phyloP scores from a whole-genome alignment of 208 protist genomes.

The Crithidia brevicula region DNA sequence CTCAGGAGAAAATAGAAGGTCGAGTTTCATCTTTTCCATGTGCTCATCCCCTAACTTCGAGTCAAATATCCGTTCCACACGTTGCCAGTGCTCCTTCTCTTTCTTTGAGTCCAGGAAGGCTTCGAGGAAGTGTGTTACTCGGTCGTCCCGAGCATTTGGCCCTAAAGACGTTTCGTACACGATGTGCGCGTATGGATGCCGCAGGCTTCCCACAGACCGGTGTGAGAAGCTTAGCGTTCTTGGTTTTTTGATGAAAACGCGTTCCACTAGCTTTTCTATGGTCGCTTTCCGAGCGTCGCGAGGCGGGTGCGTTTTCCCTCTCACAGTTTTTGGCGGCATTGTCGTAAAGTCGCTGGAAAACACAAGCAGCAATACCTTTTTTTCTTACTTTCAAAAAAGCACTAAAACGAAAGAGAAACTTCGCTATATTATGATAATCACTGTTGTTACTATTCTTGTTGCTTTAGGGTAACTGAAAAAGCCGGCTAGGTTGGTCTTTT shows the following conservation, averaged over 20 bases:
- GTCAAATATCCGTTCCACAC: constrained; percentile 68
- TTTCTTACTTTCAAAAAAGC: no score
- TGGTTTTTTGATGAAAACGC: constrained; percentile 62
- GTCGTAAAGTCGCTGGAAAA: no score
- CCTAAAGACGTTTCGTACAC: constrained; percentile 40
- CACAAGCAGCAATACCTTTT: no score
- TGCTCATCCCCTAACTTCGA: constrained; percentile 54
- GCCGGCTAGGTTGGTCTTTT: no score
- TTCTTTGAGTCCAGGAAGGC: constrained; percentile 49
- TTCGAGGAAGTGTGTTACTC: constrained; percentile 52
- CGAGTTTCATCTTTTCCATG: constrained; percentile 59
- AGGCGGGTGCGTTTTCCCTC: not conserved
- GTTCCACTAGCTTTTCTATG: constrained; percentile 65
- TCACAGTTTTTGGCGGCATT: not conserved
- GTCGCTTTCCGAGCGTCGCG: constrained; percentile 29
- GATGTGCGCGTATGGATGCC: constrained; percentile 70
- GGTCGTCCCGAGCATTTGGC: constrained; percentile 17
- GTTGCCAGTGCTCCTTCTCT: constrained; percentile 57
- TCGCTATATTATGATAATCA: no score
- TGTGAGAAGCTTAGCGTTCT: constrained; percentile 78
- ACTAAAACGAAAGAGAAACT: no score
- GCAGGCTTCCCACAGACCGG: constrained; percentile 55
- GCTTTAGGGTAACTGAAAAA: no score
- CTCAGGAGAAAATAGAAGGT: constrained; percentile 44
- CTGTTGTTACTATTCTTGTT: no score